phyloP scores from a whole-genome alignment of 768 basidiomycete species.

The Rhodotorula toruloides region DNA sequence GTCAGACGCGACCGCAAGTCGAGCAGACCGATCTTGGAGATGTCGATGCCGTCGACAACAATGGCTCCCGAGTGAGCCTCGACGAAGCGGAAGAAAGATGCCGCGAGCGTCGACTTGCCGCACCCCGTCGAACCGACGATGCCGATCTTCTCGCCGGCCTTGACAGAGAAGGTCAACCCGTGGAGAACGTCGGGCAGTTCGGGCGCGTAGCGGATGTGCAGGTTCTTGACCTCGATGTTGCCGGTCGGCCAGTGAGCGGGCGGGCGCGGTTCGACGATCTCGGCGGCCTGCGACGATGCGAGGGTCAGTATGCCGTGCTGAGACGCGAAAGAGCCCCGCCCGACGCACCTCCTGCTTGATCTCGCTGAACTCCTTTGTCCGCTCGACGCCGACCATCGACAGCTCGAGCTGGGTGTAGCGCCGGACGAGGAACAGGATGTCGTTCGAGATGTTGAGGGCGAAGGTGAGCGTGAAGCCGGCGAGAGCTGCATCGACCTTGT shows the following conservation, averaged over 20 bases:
- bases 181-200: conserved; percentile 48
- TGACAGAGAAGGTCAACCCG: conserved; percentile 48
- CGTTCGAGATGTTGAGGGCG: conserved; percentile 37
- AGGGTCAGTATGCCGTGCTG: background rate
- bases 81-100: conserved; percentile 51
- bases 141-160: conserved; percentile 48
- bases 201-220: conserved; percentile 43
- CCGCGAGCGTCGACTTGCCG: conserved; percentile 47
- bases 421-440: conserved; percentile 42
- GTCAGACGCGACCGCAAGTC: conserved; percentile 70
- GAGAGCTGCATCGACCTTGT: conserved; percentile 37
- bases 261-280: conserved; percentile 41
- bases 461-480: conserved; percentile 37
- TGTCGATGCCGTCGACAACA: conserved; percentile 49
- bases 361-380: conserved; percentile 42
- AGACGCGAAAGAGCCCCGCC: too few relatives aligned
- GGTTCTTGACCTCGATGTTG: conserved; percentile 44
- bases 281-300: conserved; percentile 24
- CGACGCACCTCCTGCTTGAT: conserved; percentile 33
- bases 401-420: conserved; percentile 42
- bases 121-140: conserved; percentile 51
- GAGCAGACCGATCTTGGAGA: conserved; percentile 46
- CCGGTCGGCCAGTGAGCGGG: conserved; percentile 41
- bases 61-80: conserved; percentile 46
- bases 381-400: conserved; percentile 44